Percentiles rank a stretch among this genome's conserved stretches.
These are phyloP conservation scores for barrel medic (Medicago truncatula) DNA, from an alignment of 306 rosid genomes.

Conservation along the genomic window MtrunA17r5.0-ANR NC_053044.1:27734001-27734500, in stretches of 20 bases:
- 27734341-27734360: constrained; percentile 85
- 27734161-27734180: not conserved
- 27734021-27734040: constrained; percentile 96
- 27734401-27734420: constrained; percentile 15
- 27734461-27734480: constrained; percentile 27
- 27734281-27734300: constrained; percentile 97
- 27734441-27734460: constrained; percentile 10
- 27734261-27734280: constrained; percentile 92
- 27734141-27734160: constrained; percentile 32
- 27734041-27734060: constrained; percentile 91
- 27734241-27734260: constrained; percentile 97
- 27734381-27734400: constrained; percentile 19
- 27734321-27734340: constrained; percentile 94
- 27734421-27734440: constrained; percentile 27
- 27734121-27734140: constrained; percentile 2
- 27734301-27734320: constrained; percentile 99
- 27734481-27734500: not conserved
- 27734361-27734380: constrained; percentile 10
- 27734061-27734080: constrained; percentile 53
- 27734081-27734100: constrained; percentile 18
- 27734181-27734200: constrained; percentile 11
- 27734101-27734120: not conserved
- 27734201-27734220: constrained; percentile 22
- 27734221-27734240: constrained; percentile 98
- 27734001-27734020: constrained; percentile 95